A percentile compares a stretch with the other conserved stretches of the same genome.
phyloP scores from a whole-genome alignment of 148 eudicot genomes.

The Nepenthes gracilis region DNA sequence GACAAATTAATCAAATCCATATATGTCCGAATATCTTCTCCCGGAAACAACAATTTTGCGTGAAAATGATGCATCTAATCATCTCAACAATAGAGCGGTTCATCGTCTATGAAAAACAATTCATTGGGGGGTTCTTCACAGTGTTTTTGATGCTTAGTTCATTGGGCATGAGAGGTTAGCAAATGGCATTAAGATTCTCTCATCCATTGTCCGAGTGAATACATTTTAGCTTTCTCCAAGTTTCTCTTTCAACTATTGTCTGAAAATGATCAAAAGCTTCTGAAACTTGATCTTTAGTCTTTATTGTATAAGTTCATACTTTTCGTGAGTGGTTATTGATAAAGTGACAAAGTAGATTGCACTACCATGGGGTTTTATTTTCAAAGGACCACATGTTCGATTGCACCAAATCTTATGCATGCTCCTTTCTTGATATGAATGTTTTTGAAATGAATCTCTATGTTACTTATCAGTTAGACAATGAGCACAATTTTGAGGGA shows the following conservation, averaged over 20 bases:
- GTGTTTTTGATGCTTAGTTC: background rate
- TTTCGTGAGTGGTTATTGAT: constrained; percentile 7
- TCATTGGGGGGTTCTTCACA: background rate
- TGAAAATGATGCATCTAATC: background rate
- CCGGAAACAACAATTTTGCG: background rate
- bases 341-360: too few species aligned
- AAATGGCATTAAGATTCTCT: background rate
- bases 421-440: too few species aligned
- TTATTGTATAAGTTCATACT: constrained; percentile 1
- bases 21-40: background rate
- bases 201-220: constrained; percentile 2
- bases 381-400: too few species aligned
- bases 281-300: constrained; percentile 7
- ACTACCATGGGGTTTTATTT: too few species aligned
- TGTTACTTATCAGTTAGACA: too few species aligned
- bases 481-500: too few species aligned
- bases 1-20: too few species aligned
- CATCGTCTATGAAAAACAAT: background rate
- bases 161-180: background rate
- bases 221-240: background rate
- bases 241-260: constrained; percentile 3
- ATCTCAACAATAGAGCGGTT: constrained; percentile 1
- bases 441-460: too few species aligned
- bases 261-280: constrained; percentile 8
- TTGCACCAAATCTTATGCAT: too few species aligned